Evolutionary conservation across 192 early-diverging fungal genomes (phyloP).

Genomic region (Diversispora eburnea): DNA sequence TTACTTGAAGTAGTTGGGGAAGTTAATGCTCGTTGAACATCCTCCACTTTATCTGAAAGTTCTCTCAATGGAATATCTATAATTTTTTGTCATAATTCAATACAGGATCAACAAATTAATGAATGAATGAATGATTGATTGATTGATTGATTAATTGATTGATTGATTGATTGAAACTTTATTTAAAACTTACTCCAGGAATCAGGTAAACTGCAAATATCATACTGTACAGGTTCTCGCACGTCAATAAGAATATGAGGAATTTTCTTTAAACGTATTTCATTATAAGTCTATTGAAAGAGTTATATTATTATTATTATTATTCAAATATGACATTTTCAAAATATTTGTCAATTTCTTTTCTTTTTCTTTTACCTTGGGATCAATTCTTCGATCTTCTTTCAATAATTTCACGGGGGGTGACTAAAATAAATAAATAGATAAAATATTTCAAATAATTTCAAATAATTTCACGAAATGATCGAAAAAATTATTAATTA

Average conservation of each 20-base stretch:
- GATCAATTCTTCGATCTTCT: constrained; percentile 24
- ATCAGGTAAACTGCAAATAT: constrained; percentile 73
- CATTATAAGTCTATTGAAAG: constrained; percentile 52
- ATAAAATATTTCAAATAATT: neutral
- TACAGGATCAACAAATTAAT: neutral
- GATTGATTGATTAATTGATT: neutral
- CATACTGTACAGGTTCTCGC: constrained; percentile 77
- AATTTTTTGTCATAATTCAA: neutral
- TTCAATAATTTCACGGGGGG: constrained; percentile 25
- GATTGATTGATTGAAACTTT: neutral
- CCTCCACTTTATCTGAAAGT: constrained; percentile 42
- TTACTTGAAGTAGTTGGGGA: neutral
- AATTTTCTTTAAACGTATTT: constrained; percentile 29
- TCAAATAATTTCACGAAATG: constrained; percentile 6
- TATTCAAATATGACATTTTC: constrained; percentile 26
- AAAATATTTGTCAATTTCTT: neutral
- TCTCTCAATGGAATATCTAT: constrained; percentile 57
- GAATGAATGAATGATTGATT: neutral
- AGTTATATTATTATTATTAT: constrained; percentile 46
- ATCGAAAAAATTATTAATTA: constrained; percentile 32
- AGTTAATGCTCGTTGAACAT: constrained; percentile 35
- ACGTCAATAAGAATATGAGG: constrained; percentile 86
- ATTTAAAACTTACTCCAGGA: constrained; percentile 50
- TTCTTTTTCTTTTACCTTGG: neutral
- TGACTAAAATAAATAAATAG: neutral